Evolutionary conservation across 2,329 filamentous ascomycete species (phyloP).

Genomic region (Chrysoporthe cubensis): DNA sequence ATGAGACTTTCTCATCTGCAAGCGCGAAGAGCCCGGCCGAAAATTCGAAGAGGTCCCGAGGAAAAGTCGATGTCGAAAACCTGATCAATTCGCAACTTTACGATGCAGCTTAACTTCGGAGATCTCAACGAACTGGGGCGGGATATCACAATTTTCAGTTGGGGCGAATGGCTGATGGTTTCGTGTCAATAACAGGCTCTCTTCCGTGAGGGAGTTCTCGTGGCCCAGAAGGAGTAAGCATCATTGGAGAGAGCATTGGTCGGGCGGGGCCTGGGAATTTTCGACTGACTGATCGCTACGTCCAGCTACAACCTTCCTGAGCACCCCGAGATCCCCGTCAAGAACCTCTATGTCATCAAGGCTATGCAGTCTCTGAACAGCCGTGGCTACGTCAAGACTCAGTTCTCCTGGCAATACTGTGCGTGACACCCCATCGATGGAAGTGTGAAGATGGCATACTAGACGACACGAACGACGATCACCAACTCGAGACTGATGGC

Average conservation of each 20-base stretch:
- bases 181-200: conserved; percentile 56
- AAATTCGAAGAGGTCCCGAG: conserved; percentile 21
- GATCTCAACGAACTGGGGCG: conserved; percentile 13
- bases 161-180: conserved; percentile 34
- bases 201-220: conserved; percentile 91
- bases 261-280: background rate
- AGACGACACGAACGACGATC: background rate
- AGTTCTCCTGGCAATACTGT: conserved; percentile 98
- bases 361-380: conserved; percentile 97
- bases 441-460: background rate
- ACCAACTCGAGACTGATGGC: conserved; percentile 7
- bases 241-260: conserved; percentile 10
- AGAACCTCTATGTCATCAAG: conserved; percentile 99
- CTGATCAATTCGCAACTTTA: conserved; percentile 7
- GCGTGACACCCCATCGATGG: conserved; percentile 18
- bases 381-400: conserved; percentile 98
- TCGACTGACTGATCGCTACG: conserved; percentile 15
- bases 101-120: conserved; percentile 1
- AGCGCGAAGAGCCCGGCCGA: conserved; percentile 7
- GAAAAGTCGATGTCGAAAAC: conserved; percentile 21
- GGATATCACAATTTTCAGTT: background rate
- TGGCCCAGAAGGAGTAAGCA: conserved; percentile 85
- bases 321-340: conserved; percentile 98
- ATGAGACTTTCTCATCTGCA: conserved; percentile 31
- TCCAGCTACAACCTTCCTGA: conserved; percentile 85